Evolutionary conservation across 2,329 filamentous ascomycete species (phyloP).

Genomic region (Xylariaceae sp.): DNA sequence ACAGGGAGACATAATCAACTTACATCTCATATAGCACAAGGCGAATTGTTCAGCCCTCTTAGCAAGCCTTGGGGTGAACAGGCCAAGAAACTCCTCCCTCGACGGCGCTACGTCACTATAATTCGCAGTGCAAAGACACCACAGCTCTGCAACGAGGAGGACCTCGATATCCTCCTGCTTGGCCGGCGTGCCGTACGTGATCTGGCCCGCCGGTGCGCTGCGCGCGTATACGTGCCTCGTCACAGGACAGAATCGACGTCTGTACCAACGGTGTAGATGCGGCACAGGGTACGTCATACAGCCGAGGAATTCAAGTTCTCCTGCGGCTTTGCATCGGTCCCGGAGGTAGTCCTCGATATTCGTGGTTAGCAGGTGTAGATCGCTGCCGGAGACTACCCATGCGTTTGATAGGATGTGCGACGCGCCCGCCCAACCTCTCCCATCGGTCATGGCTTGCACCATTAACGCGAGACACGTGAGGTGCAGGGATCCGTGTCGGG

Average conservation of each 20-base stretch:
- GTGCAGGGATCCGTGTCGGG: not conserved
- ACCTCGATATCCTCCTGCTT: not conserved
- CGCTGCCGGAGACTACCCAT: too few relatives aligned
- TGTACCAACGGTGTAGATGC: not conserved
- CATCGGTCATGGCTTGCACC: too few relatives aligned
- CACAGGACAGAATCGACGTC: not conserved
- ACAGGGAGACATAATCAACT: too few relatives aligned
- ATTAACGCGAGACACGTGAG: not conserved
- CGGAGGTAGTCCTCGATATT: too few relatives aligned
- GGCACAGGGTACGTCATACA: not conserved
- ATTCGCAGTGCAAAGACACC: not conserved
- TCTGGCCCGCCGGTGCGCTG: too few relatives aligned
- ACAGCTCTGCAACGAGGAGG: not conserved
- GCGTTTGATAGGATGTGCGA: too few relatives aligned
- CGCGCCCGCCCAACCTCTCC: too few relatives aligned
- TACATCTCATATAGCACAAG: not conserved
- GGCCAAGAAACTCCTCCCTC: not conserved
- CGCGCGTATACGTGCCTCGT: too few relatives aligned
- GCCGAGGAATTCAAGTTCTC: not conserved
- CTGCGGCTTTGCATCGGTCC: too few relatives aligned
- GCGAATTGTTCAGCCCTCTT: not conserved
- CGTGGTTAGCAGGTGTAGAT: too few relatives aligned
- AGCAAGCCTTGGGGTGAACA: not conserved
- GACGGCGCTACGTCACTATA: not conserved
- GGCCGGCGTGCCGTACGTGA: not conserved